Base-by-base conservation (phyloP, 768 basidiomycete genomes). In the Naematelia aurantialba region DNA sequence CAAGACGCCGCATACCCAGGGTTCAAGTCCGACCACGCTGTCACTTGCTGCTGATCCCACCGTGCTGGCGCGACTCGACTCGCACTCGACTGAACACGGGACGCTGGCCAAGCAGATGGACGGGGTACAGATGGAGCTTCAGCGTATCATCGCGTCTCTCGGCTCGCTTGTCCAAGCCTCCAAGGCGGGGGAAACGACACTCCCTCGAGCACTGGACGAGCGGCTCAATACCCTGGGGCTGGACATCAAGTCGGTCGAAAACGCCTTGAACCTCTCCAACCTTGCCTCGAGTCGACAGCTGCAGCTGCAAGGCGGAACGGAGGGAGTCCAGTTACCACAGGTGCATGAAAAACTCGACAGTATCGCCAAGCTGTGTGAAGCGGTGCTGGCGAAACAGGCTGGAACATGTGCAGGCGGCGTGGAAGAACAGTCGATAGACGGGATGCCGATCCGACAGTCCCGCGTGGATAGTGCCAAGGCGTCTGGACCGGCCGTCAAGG, bases 231-330 rank as follows among this genome's bases (percentile, higher is more conserved):
- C 65, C 4, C 29, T 73, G 5, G 59, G 63, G 13, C 34, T 72
- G 45, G 69, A 71, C 53, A 58, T 75, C 44, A 72, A 70, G 39
- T 66, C 58, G 0, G 61, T 74, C 8, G 70, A 69, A 52, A 69
- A 72, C 51, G 64, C 73, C 2, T 42, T 74, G 1, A 68, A 70
- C 26, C 56, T 72, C 14, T 60, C 61, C 4, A 50, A 63, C 10
- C 52, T 74, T 44, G 19, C 45, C 26, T 13, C 46, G 29, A 42
- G 24, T 45, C 42, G 39, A 4, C 13, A 59, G n/a, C 21, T 59
- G 48, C 34, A 39, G 34, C 34, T 17, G 8, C 8, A 39, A 39
- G 34, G 8, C 34, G 12, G 21, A 17, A 17, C 31, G 22, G 34
- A 42, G 17, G 48, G 54, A 4, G 46, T 25, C 21, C 50, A 56